Percentiles rank a stretch among this genome's conserved stretches.
Conservation (phyloP, 73 alveolate genomes). For the Effrenium voratum region DNA sequence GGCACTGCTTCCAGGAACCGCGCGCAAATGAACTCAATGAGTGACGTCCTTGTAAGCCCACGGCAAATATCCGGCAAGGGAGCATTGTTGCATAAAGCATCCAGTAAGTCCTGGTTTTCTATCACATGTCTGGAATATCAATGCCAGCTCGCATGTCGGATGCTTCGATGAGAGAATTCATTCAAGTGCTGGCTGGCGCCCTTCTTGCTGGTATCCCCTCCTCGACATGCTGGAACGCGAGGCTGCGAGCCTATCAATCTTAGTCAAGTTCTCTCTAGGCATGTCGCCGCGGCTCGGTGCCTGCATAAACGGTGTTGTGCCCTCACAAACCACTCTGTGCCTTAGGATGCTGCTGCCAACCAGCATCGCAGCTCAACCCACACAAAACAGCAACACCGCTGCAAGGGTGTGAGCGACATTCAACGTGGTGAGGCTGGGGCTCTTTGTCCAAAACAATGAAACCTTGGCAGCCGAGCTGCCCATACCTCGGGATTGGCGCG, state of each 20-base stretch:
- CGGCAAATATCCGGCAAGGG: conserved; percentile 59
- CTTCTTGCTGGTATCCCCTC: not conserved
- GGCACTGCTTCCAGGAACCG: no score
- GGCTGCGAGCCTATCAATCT: conserved; percentile 9
- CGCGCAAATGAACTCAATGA: no score
- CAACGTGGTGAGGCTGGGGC: not conserved
- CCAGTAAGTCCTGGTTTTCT: conserved; percentile 36
- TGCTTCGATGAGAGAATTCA: no score
- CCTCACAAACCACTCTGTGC: conserved; percentile 75
- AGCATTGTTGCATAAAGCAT: conserved; percentile 38
- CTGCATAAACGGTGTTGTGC: conserved; percentile 89
- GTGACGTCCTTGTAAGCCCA: no score
- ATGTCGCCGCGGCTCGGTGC: not conserved
- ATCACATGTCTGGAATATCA: not conserved
- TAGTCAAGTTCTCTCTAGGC: not conserved
- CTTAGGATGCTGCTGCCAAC: not conserved
- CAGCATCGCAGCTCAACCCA: not conserved
- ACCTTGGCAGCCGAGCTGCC: conserved; percentile 93
- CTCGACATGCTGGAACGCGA: conserved; percentile 88
- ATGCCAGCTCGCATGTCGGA: not conserved
- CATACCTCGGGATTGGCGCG: no score
- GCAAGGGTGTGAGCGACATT: not conserved
- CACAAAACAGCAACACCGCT: not conserved
- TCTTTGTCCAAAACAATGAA: conserved; percentile 77
- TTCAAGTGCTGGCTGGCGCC: not conserved